Evolutionary conservation across 257 asterid genomes (phyloP).

Genomic region (Echium plantagineum): DNA sequence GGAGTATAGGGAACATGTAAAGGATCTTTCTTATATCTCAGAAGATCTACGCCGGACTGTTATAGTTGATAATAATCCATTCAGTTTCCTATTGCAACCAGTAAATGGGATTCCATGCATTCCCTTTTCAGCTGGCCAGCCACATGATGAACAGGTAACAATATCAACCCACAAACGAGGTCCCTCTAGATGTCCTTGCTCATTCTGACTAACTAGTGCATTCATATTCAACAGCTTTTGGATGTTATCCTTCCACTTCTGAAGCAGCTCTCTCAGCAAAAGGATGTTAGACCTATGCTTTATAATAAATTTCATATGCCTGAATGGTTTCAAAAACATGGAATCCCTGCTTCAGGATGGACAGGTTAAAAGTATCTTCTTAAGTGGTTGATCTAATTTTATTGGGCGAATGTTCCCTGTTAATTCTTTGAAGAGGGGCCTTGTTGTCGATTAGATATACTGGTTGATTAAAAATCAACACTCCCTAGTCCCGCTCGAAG

Average conservation of each 20-base stretch:
- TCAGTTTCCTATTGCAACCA: slow-evolving; percentile 92
- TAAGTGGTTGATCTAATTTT: slow-evolving; percentile 4
- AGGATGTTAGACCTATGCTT: slow-evolving; percentile 62
- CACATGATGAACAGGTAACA: slow-evolving; percentile 71
- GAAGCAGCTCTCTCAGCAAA: slow-evolving; percentile 74
- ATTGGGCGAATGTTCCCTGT: slow-evolving; percentile 9
- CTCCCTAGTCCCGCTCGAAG: too few relatives aligned
- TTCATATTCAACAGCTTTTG: slow-evolving; percentile 48
- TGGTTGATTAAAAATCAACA: too few relatives aligned
- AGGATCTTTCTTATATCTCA: slow-evolving; percentile 68
- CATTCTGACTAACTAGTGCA: slow-evolving; percentile 9
- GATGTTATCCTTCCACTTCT: slow-evolving; percentile 88
- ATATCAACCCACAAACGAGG: neutral
- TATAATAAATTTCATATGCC: slow-evolving; percentile 87
- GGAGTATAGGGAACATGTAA: slow-evolving; percentile 83
- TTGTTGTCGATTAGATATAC: too few relatives aligned
- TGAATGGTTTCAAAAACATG: slow-evolving; percentile 82
- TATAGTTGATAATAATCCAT: slow-evolving; percentile 91
- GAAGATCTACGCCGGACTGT: slow-evolving; percentile 61
- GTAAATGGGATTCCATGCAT: slow-evolving; percentile 87
- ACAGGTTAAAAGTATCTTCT: slow-evolving; percentile 23
- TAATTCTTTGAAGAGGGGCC: slow-evolving; percentile 5
- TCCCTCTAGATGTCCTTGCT: neutral
- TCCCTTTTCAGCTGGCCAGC: slow-evolving; percentile 52
- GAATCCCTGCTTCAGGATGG: slow-evolving; percentile 60